Base-by-base conservation (phyloP, 352 stramenopile genomes). In the Globisporangium alternatum region DNA sequence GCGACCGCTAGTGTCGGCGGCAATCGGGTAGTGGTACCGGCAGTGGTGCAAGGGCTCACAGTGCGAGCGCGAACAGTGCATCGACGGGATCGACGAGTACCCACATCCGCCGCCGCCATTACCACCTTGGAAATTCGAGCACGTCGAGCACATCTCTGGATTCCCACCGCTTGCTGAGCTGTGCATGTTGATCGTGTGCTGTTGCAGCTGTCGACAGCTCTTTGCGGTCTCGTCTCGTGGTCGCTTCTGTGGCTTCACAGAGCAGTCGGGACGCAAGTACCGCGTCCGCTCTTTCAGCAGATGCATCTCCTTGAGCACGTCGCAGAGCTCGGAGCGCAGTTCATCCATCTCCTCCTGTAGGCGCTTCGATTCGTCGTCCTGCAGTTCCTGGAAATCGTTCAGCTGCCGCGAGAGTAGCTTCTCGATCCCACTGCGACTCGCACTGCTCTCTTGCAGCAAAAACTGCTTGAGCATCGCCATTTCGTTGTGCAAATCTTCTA, bases 211-310 rank as follows among this genome's bases (percentile, higher is more conserved):
- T 7, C 44, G 33, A 9, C 52, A n/a, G 13, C 37, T 45, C 44
- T 51, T 35, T 4, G 22, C n/a, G 17, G 10, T 62, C 37, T 52
- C 43, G 6, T 52, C 25, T 41, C 37, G 30, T 12, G 56, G 30
- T 28, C 56, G 43, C 30, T 62, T 62, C 56, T 41, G 52, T 13
- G 56, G 9, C 17, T 44, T 53, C 56, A 31, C 3, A n/a, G 56
- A 62, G 15, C 62, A 67, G 2, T 61, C 61, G 2, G 77, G 81
- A 35, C 81, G 75, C 21, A 90, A 41, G n/a, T 88, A 86, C 65
- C 88, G 87, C 37, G 81, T 88, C 9, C 81, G 72, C 56, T 90
- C 81, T 56, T 90, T 90, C 10, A 89, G 63, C 52, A 80, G 60
- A 64, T 90, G 81, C 60, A 89, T 77, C 48, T 90, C 81, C 43